phyloP scores from a whole-genome alignment of 1,284 basidiomycete genomes.

The Vanrija pseudolonga region DNA sequence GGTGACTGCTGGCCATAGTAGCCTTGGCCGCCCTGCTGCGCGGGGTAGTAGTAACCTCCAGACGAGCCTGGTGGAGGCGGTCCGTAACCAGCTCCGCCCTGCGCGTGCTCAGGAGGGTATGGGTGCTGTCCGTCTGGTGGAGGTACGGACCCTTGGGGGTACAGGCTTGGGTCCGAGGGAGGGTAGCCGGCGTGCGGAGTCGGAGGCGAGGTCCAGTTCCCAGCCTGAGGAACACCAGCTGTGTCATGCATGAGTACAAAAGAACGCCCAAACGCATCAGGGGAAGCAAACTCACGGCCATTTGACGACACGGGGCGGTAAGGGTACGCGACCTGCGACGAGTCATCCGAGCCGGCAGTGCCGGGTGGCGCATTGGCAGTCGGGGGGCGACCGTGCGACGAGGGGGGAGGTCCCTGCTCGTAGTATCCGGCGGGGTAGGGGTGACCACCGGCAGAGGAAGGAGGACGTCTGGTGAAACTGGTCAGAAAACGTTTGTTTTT shows the following conservation, averaged over 20 bases:
- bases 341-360: constrained; percentile 26
- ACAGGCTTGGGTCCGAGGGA: constrained; percentile 26
- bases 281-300: constrained; percentile 37
- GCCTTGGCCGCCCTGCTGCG: constrained; percentile 18
- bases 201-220: constrained; percentile 37
- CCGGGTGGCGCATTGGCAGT: constrained; percentile 24
- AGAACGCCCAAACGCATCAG: constrained; percentile 16
- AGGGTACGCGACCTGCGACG: constrained; percentile 32
- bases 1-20: constrained; percentile 22
- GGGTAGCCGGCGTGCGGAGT: constrained; percentile 27
- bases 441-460: constrained; percentile 29
- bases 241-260: background rate
- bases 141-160: constrained; percentile 19
- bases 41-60: constrained; percentile 28
- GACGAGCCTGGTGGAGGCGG: constrained; percentile 30
- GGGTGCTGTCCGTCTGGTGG: constrained; percentile 20
- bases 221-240: constrained; percentile 10
- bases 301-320: constrained; percentile 43
- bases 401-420: constrained; percentile 28
- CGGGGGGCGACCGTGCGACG: constrained; percentile 16
- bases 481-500: constrained; percentile 14
- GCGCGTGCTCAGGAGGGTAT: constrained; percentile 15
- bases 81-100: constrained; percentile 18
- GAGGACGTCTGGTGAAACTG: constrained; percentile 27
- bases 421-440: constrained; percentile 30